A percentile compares a stretch with the other conserved stretches of the same genome.
phyloP scores from a whole-genome alignment of 306 rosid genomes.

The Quercus dentata region DNA sequence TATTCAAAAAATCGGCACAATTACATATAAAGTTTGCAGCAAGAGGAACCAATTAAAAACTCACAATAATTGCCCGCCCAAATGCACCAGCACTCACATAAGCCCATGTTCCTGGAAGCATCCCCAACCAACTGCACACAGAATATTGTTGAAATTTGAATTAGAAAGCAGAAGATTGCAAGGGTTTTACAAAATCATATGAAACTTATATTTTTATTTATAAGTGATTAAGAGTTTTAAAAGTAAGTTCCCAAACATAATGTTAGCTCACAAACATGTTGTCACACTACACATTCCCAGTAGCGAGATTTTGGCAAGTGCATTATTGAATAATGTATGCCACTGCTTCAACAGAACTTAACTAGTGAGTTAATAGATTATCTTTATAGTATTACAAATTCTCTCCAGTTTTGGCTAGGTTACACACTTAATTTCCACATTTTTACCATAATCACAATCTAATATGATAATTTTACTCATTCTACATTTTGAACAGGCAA shows the following conservation, averaged over 20 bases:
- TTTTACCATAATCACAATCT: background rate
- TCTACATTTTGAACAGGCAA: too few species aligned
- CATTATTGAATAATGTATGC: background rate
- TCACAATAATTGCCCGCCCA: conserved; percentile 94
- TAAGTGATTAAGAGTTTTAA: background rate
- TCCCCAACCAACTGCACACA: conserved; percentile 88
- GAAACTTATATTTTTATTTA: background rate
- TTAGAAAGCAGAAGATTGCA: background rate
- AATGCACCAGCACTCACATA: conserved; percentile 99
- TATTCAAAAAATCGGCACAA: background rate
- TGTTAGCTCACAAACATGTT: background rate
- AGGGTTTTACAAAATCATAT: conserved; percentile 1
- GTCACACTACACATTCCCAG: background rate
- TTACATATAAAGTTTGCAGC: background rate
- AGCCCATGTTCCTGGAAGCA: conserved; percentile 99
- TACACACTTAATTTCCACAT: background rate
- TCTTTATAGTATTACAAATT: background rate
- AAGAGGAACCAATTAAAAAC: conserved; percentile 31
- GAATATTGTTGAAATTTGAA: conserved; percentile 18
- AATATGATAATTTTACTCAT: background rate
- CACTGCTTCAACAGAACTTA: background rate
- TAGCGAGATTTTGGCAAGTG: background rate
- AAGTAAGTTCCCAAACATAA: background rate
- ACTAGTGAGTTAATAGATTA: background rate
- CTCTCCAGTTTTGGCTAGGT: background rate